Percentiles rank a stretch among this genome's conserved stretches.
These are phyloP conservation scores for Rhododendron mucronatum DNA, from an alignment of 148 eudicot species.

Conservation along the genomic window DNA sequence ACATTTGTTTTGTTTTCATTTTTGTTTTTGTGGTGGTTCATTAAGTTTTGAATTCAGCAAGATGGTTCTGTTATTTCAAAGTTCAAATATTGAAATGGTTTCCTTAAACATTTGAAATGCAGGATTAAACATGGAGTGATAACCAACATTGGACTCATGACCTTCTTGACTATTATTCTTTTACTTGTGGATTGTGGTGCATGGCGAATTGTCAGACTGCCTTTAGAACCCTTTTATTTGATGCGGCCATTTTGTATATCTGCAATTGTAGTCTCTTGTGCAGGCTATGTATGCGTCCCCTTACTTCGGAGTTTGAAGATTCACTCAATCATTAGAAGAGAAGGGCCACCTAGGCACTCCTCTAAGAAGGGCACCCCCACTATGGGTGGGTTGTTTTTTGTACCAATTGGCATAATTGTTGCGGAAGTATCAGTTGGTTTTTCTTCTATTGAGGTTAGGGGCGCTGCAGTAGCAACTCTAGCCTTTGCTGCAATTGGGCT, in stretches of 20 bases:
- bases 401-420: conserved; percentile 75
- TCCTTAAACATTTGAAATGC: conserved; percentile 23
- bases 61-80: background rate
- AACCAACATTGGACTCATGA: conserved; percentile 56
- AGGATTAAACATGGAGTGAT: conserved; percentile 69
- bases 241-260: conserved; percentile 70
- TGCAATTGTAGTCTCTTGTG: conserved; percentile 50
- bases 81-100: background rate
- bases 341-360: conserved; percentile 40
- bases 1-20: background rate
- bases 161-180: conserved; percentile 57
- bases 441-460: conserved; percentile 66
- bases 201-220: conserved; percentile 83
- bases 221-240: conserved; percentile 63
- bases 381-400: conserved; percentile 77
- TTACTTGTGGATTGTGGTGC: conserved; percentile 74
- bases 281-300: conserved; percentile 76
- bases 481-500: conserved; percentile 82
- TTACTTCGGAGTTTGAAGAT: conserved; percentile 57
- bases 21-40: background rate
- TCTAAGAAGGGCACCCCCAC: conserved; percentile 73
- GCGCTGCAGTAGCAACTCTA: conserved; percentile 54
- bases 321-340: conserved; percentile 42
- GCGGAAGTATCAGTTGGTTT: conserved; percentile 57
- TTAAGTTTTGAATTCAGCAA: background rate